Conservation (phyloP, 2,329 filamentous ascomycete genomes). For the Penicillium hesseltinei region DNA sequence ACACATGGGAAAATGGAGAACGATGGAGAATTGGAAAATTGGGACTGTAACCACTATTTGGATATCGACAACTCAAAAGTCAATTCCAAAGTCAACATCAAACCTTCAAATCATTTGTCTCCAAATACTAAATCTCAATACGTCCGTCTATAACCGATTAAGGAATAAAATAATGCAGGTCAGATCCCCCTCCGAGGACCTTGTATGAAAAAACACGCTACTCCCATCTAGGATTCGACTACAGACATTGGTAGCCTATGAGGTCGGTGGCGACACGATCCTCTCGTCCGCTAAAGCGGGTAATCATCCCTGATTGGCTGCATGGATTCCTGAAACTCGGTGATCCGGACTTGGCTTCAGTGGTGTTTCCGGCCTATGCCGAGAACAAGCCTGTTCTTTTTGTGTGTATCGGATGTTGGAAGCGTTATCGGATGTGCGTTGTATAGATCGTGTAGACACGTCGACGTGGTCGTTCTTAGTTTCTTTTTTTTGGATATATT, state of each 20-base stretch:
- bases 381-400: conserved; percentile 2
- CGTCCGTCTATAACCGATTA: not conserved
- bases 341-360: conserved; percentile 26
- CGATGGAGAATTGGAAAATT: conserved; percentile 4
- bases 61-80: not conserved
- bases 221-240: conserved; percentile 9
- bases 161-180: not conserved
- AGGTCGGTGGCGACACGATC: conserved; percentile 31
- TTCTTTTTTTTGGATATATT: not conserved
- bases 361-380: conserved; percentile 25
- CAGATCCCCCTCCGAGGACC: conserved; percentile 16
- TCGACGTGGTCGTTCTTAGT: not conserved
- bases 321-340: conserved; percentile 27
- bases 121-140: not conserved
- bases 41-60: not conserved
- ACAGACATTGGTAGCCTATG: conserved; percentile 22
- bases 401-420: conserved; percentile 1
- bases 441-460: conserved; percentile 1
- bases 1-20: conserved; percentile 9
- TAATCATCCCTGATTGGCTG: conserved; percentile 24
- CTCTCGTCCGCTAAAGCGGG: conserved; percentile 18
- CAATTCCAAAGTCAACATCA: conserved; percentile 1
- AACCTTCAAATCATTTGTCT: not conserved
- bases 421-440: not conserved
- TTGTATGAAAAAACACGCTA: conserved; percentile 8